Evolutionary conservation across 768 basidiomycete genomes (phyloP), one percentile per base, ranked within the genome.

Genomic region (Boletus rubropictus): DNA sequence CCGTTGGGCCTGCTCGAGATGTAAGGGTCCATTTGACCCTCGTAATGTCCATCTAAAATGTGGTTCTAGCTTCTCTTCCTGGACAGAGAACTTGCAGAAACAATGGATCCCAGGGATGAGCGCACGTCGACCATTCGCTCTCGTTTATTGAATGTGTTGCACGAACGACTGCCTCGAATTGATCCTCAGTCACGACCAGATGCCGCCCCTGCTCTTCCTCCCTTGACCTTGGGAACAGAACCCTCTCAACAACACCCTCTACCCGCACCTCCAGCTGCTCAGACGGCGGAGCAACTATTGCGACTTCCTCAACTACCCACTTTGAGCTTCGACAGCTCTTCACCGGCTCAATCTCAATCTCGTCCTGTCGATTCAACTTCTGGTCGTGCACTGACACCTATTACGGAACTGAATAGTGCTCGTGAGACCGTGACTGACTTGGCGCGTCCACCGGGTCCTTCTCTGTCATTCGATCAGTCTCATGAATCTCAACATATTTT

Each of bases 1-100:
- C 95, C 7, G 82, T 89, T 39, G 93, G 91, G 1, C 80, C 85
- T 4, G 70, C 79, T 49, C 85, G 82, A 66, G 86, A 92, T 62
- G 93, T 95, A 61, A 54, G 88, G 72, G 15, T 33, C 47, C 27
- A 46, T 18, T 36, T 32, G 25, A 32, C 46, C 20, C 27, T 22
- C 24, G 9, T 47, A 27, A 18, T 42, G 21, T 20, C 38, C 22
- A 32, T 51, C 58, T 62, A 35, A 66, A 55, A 33, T 27, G 31
- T 37, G 35, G 31, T 31, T 46, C 9, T 55, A 94, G 89, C 75
- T 80, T 43, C 78, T 96, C 18, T 96, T 97, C 74, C 74, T 96
- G 46, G 88, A 92, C 48, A 81, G 91, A 43, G 90, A 91, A 54
- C 66, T 79, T 14, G 90, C 86, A 10, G 84, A 92, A 63, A 68